Base-by-base conservation (phyloP, 2,329 filamentous ascomycete species). In the Anisogramma anomala region DNA sequence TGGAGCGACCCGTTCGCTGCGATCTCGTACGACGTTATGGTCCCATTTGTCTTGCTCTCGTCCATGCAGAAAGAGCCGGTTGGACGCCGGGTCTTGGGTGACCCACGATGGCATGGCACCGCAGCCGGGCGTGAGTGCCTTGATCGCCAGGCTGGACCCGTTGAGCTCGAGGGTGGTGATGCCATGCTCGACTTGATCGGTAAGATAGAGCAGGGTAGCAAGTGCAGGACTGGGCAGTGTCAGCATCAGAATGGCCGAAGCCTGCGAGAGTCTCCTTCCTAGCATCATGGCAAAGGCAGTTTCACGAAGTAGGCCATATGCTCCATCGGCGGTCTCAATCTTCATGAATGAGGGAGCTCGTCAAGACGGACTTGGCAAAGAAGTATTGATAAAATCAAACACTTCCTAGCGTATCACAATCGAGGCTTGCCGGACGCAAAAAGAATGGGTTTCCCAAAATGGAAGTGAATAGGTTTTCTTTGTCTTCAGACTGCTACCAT, bases 71-170 rank as follows among this genome's bases (percentile, higher is more conserved):
- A n/a, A 77, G 10, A 82, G 60, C 11, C 66, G 55, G 17, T 62
- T 60, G 45, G 67, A 63, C 33, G 60, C 52, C 42, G 63, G 56
- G 52, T 77, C 70, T 18, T 77, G 63, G 15, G 72, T 71, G 43
- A 82, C 59, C 77, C 77, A 82, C 9, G 74, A 71, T 4, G 77
- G 71, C 45, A 67, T 71, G 2, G 61, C 57, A 7, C 64, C 70
- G 56, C 76, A 80, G 25, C 59, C 61, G 39, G 61, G 62, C 15
- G 62, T 64, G 3, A 57, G 56, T 39, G 64, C 63, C 15, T 70
- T 56, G 15, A 57, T 52, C 49, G 61, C 56, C 44, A 78, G 64
- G 42, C 52, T 52, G 47, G 56, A 51, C 41, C 46, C 47, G 18
- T 51, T 62, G 42, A 70, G 54, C 46, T 65, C 61, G 38, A 72